Evolutionary conservation across 306 rosid genomes (phyloP).

Genomic region (Quercus glauca): DNA sequence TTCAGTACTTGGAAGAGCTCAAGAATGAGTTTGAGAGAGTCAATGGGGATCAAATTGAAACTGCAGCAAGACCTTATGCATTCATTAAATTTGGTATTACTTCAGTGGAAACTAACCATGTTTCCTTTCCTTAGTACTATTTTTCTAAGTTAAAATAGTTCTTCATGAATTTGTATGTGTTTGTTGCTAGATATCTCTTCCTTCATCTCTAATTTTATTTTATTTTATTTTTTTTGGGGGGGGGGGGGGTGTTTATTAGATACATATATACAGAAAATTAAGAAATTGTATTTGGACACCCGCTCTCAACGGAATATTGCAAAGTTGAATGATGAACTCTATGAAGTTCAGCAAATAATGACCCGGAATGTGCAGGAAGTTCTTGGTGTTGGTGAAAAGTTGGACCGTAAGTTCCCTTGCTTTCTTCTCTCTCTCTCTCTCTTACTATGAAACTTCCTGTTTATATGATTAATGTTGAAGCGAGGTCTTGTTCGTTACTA

Average conservation of each 20-base stretch:
- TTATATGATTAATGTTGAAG: too few species aligned
- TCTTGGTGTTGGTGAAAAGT: constrained; percentile 98
- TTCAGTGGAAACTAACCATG: background rate
- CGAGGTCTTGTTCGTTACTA: background rate
- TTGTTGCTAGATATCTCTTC: background rate
- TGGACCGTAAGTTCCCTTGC: constrained; percentile 78
- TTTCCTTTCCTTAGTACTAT: background rate
- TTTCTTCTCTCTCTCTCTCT: background rate
- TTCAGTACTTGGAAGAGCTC: constrained; percentile 97
- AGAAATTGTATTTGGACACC: constrained; percentile 96
- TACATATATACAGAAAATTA: constrained; percentile 88
- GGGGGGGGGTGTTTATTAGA: constrained; percentile 42
- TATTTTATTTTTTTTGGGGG: background rate
- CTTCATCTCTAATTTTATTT: background rate
- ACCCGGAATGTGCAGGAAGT: constrained; percentile 99
- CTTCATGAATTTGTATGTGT: background rate
- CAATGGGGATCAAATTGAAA: constrained; percentile 88
- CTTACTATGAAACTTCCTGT: too few species aligned
- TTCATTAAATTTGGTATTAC: constrained; percentile 90
- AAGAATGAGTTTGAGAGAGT: constrained; percentile 93
- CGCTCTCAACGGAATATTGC: constrained; percentile 93
- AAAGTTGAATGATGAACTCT: constrained; percentile 94
- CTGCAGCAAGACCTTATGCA: constrained; percentile 99
- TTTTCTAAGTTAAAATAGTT: background rate
- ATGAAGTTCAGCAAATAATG: constrained; percentile 98